Conservation (phyloP, 148 eudicot genomes). For the Vaccinium corymbosum region DNA sequence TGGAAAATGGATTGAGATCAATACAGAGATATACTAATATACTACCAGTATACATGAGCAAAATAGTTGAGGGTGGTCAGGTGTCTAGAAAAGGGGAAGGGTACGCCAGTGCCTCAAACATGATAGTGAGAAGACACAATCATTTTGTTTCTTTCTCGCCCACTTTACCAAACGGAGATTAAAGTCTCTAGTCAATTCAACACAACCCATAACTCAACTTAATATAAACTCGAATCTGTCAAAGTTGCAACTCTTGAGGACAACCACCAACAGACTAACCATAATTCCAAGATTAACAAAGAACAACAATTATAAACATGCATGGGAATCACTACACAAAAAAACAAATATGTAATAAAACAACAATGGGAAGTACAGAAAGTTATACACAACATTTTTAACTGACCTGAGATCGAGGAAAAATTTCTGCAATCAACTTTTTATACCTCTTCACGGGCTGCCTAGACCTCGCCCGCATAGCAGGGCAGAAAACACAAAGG, state of each 20-base stretch:
- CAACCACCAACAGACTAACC: background rate
- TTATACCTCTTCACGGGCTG: constrained; percentile 98
- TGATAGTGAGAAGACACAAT: background rate
- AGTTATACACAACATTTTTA: constrained; percentile 1
- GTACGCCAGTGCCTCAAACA: background rate
- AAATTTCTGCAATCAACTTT: constrained; percentile 80
- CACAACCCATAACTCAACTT: background rate
- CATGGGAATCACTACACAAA: no score
- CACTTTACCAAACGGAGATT: background rate
- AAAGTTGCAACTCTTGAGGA: background rate
- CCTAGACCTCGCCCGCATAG: constrained; percentile 81
- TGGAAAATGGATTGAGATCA: no score
- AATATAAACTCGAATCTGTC: background rate
- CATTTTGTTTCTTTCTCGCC: background rate
- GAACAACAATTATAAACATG: no score
- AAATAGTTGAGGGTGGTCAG: no score
- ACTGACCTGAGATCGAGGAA: constrained; percentile 76
- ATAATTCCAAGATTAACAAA: background rate
- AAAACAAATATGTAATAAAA: background rate
- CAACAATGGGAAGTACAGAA: background rate
- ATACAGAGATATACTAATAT: no score
- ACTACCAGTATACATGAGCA: no score
- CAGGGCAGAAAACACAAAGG: constrained; percentile 88
- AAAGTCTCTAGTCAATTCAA: background rate
- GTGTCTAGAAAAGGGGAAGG: no score